phyloP scores from a whole-genome alignment of 352 stramenopile genomes.

The Phytophthora boehmeriae region DNA sequence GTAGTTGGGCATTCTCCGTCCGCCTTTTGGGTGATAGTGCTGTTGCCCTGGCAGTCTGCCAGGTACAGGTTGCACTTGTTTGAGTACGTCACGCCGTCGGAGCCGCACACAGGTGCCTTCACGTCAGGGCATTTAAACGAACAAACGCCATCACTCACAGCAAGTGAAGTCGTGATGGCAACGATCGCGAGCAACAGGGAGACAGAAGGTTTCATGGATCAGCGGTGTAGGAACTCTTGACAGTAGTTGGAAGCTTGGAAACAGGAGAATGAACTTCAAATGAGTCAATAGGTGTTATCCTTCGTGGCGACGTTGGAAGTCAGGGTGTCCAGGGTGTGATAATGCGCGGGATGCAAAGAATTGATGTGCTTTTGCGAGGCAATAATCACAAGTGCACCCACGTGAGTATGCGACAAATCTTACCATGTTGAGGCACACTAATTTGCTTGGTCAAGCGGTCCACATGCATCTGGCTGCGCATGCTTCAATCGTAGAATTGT shows the following conservation, averaged over 20 bases:
- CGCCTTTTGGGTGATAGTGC: slow-evolving; percentile 21
- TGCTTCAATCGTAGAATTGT: too few species aligned
- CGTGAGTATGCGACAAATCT: too few species aligned
- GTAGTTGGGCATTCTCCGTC: slow-evolving; percentile 20
- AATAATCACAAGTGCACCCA: too few species aligned
- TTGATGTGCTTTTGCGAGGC: too few species aligned
- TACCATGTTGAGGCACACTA: too few species aligned
- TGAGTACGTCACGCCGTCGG: slow-evolving; percentile 37
- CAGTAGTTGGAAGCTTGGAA: background rate
- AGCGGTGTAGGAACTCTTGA: background rate
- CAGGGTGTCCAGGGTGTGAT: too few species aligned
- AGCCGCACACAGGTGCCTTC: slow-evolving; percentile 35
- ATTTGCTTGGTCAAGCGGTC: too few species aligned
- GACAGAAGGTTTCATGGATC: background rate
- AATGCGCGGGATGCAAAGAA: too few species aligned
- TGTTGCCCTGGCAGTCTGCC: slow-evolving; percentile 27
- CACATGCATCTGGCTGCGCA: too few species aligned
- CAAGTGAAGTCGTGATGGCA: too few species aligned
- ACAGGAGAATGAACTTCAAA: background rate
- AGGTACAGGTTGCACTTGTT: slow-evolving; percentile 37
- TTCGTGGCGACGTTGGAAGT: too few species aligned
- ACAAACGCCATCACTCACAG: background rate
- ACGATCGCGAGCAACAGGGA: background rate
- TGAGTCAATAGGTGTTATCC: too few species aligned
- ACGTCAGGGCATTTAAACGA: slow-evolving; percentile 18